phyloP scores from a whole-genome alignment of 345 rosid species.

The Cochlearia excelsa region DNA sequence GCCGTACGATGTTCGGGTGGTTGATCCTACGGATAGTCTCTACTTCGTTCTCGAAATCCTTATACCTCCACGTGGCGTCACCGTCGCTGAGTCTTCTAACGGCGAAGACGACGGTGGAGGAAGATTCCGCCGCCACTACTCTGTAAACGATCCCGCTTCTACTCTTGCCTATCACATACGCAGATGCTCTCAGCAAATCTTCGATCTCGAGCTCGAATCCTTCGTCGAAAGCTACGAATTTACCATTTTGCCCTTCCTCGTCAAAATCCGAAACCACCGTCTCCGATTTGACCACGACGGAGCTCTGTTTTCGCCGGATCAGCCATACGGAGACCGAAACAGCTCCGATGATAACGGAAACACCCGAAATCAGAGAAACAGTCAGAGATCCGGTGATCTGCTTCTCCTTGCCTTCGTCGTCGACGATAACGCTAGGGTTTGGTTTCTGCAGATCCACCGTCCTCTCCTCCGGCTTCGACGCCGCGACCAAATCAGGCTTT shows the following conservation, averaged over 20 bases:
- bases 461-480: slow-evolving; percentile 33
- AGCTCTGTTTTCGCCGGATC: slow-evolving; percentile 49
- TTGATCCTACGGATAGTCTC: slow-evolving; percentile 73
- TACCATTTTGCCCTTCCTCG: slow-evolving; percentile 62
- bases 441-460: slow-evolving; percentile 41
- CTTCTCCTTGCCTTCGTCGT: slow-evolving; percentile 26
- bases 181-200: slow-evolving; percentile 90
- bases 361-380: slow-evolving; percentile 62
- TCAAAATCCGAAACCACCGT: slow-evolving; percentile 55
- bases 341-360: slow-evolving; percentile 55
- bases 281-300: slow-evolving; percentile 38
- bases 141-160: slow-evolving; percentile 93
- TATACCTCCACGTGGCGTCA: slow-evolving; percentile 68
- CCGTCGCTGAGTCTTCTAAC: slow-evolving; percentile 90
- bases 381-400: slow-evolving; percentile 47
- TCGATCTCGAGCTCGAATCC: slow-evolving; percentile 84
- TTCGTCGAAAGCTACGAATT: slow-evolving; percentile 75
- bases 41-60: slow-evolving; percentile 76
- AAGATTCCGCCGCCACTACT: slow-evolving; percentile 82
- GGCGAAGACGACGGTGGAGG: slow-evolving; percentile 55
- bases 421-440: slow-evolving; percentile 18
- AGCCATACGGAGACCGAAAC: slow-evolving; percentile 62
- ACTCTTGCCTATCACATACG: slow-evolving; percentile 90
- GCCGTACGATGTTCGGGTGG: slow-evolving; percentile 78
- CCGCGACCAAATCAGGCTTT: slow-evolving; percentile 23